phyloP scores from a whole-genome alignment of 495 filamentous ascomycete genomes.

The Penicillium silybi region DNA sequence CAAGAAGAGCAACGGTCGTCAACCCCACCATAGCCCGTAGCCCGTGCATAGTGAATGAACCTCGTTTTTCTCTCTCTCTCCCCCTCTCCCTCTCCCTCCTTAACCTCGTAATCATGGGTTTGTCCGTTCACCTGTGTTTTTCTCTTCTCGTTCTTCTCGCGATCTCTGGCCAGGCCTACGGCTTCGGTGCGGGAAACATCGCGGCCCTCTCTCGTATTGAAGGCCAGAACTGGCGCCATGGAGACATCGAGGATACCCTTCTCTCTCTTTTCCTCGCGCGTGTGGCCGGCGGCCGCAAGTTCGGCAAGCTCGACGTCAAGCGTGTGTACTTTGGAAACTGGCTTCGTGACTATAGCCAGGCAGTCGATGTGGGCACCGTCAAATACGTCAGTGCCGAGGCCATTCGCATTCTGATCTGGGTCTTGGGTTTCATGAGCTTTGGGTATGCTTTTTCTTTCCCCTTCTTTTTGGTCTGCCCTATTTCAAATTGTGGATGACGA shows the following conservation, averaged over 20 bases:
- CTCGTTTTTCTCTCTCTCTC: constrained; percentile 1
- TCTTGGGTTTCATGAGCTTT: constrained; percentile 58
- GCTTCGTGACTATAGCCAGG: constrained; percentile 71
- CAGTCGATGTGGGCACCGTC: constrained; percentile 77
- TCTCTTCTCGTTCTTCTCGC: constrained; percentile 54
- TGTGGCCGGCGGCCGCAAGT: constrained; percentile 76
- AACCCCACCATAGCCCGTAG: constrained; percentile 7
- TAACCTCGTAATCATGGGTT: constrained; percentile 17
- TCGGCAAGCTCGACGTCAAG: constrained; percentile 81
- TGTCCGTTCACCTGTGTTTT: constrained; percentile 33
- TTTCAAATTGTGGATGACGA: neutral
- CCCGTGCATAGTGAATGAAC: neutral
- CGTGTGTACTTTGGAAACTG: constrained; percentile 90
- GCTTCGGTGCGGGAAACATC: constrained; percentile 89
- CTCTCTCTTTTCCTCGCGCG: constrained; percentile 71
- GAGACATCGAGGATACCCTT: constrained; percentile 82
- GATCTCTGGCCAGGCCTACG: constrained; percentile 60
- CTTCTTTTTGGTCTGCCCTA: constrained; percentile 28
- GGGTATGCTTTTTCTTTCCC: constrained; percentile 28
- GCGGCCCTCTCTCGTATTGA: constrained; percentile 71
- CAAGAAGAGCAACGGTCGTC: neutral
- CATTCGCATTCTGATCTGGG: constrained; percentile 74
- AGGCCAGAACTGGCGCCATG: constrained; percentile 90
- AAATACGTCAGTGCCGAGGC: constrained; percentile 86
- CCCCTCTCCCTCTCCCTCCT: neutral